Evolutionary conservation across 176 grass and related monocot species (phyloP).

Genomic region (Phoenix dactylifera): DNA sequence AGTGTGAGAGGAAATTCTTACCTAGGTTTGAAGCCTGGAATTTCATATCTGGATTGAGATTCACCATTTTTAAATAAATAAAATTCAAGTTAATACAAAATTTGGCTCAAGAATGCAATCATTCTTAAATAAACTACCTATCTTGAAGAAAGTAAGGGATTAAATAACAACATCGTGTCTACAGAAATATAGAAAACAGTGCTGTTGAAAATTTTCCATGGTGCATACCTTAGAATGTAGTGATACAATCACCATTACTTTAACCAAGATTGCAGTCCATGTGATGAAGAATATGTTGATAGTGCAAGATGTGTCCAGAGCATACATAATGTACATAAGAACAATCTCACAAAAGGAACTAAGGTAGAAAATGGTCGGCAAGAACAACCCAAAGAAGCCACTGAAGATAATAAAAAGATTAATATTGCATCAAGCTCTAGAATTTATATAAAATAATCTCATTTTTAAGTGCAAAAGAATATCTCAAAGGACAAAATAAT

Average conservation of each 20-base stretch:
- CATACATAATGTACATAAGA: conserved; percentile 54
- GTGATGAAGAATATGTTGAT: conserved; percentile 85
- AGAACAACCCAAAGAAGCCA: conserved; percentile 61
- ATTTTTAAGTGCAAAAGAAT: too few relatives aligned
- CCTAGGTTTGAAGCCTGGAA: too few relatives aligned
- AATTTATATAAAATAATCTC: too few relatives aligned
- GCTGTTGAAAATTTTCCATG: neutral
- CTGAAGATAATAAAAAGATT: conserved; percentile 17
- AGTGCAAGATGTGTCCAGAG: conserved; percentile 38
- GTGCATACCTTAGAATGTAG: conserved; percentile 72
- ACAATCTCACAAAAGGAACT: conserved; percentile 58
- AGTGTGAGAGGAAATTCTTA: too few relatives aligned
- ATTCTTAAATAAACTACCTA: too few relatives aligned
- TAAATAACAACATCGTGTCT: neutral
- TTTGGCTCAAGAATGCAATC: too few relatives aligned
- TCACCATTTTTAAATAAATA: too few relatives aligned
- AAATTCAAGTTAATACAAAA: too few relatives aligned
- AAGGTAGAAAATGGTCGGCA: conserved; percentile 69
- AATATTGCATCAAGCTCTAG: too few relatives aligned
- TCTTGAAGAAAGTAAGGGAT: too few relatives aligned
- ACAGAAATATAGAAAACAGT: conserved; percentile 1
- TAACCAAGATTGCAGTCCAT: conserved; percentile 69
- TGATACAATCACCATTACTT: conserved; percentile 68
- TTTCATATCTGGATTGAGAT: too few relatives aligned
- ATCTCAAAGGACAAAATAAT: too few relatives aligned